phyloP scores from a whole-genome alignment of 2,329 filamentous ascomycete species.

The Diaporthe citriasiana region DNA sequence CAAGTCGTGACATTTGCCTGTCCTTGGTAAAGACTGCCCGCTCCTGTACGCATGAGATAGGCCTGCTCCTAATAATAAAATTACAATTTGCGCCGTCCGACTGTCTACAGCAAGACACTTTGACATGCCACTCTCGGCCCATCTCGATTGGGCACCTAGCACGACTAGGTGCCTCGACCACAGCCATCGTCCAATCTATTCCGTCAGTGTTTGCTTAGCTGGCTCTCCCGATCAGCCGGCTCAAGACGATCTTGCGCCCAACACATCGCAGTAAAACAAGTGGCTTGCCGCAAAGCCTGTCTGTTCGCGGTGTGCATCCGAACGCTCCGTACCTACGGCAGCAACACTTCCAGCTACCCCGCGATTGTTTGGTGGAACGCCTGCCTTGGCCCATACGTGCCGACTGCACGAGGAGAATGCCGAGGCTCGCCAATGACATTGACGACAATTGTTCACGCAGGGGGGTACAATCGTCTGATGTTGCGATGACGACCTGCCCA shows the following conservation, averaged over 20 bases:
- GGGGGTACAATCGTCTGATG: slow-evolving; percentile 30
- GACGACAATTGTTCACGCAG: not conserved
- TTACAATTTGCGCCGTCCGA: not conserved
- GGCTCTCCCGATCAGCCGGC: slow-evolving; percentile 17
- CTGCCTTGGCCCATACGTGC: slow-evolving; percentile 13
- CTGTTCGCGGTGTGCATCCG: slow-evolving; percentile 20
- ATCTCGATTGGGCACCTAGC: not conserved
- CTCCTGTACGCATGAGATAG: slow-evolving; percentile 26
- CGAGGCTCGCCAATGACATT: slow-evolving; percentile 15
- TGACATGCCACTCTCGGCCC: slow-evolving; percentile 1
- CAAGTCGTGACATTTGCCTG: slow-evolving; percentile 15
- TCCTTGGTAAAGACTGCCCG: slow-evolving; percentile 11
- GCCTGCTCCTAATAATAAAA: slow-evolving; percentile 15
- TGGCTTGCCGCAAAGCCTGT: slow-evolving; percentile 32
- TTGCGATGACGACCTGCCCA: slow-evolving; percentile 24
- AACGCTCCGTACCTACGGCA: not conserved
- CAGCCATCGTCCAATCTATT: slow-evolving; percentile 11
- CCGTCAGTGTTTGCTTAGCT: too few species aligned
- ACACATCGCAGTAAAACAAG: slow-evolving; percentile 32
- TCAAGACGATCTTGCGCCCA: slow-evolving; percentile 24
- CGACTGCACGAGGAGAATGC: not conserved
- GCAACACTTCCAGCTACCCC: not conserved
- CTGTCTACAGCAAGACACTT: slow-evolving; percentile 1
- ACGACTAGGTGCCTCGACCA: not conserved
- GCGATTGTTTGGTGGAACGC: slow-evolving; percentile 5